Percentiles rank a stretch among this genome's conserved stretches.
Conservation (phyloP, 2,329 filamentous ascomycete species). For the Pseudogymnoascus sp. region DNA sequence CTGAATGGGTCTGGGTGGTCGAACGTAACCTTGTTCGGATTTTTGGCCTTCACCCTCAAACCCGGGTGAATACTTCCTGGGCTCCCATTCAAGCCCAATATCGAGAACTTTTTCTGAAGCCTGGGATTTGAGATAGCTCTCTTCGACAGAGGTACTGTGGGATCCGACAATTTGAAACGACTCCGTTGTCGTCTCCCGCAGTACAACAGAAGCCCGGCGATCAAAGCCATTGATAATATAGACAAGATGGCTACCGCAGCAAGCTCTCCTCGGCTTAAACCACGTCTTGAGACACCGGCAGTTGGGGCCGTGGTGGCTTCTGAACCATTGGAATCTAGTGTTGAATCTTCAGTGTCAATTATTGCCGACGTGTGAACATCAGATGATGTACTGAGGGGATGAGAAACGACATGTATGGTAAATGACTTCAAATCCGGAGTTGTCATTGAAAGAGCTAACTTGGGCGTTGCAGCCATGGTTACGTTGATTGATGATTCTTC, state of each 20-base stretch:
- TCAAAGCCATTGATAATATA: neutral
- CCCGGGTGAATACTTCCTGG: neutral
- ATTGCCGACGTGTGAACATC: slow-evolving; percentile 8
- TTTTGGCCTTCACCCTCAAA: neutral
- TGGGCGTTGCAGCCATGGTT: slow-evolving; percentile 20
- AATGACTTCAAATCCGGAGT: slow-evolving; percentile 17
- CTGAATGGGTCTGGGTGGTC: neutral
- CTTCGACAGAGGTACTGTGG: neutral
- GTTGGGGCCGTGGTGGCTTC: slow-evolving; percentile 3
- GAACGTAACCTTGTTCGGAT: neutral
- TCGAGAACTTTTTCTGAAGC: neutral
- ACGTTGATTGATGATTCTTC: slow-evolving; percentile 16
- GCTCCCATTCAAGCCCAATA: neutral
- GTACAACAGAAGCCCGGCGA: neutral
- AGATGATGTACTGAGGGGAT: neutral
- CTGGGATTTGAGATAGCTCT: neutral
- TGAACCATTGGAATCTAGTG: neutral
- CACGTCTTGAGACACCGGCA: neutral
- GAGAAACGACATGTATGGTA: slow-evolving; percentile 13
- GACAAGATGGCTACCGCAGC: neutral
- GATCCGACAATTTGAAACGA: neutral
- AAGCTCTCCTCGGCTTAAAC: neutral
- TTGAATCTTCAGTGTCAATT: neutral
- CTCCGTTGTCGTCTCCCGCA: neutral
- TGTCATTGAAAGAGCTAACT: slow-evolving; percentile 10